These are phyloP conservation scores for Cladosporium colombiae DNA, from an alignment of 2,329 filamentous ascomycete species.

Conservation along the genomic window DNA sequence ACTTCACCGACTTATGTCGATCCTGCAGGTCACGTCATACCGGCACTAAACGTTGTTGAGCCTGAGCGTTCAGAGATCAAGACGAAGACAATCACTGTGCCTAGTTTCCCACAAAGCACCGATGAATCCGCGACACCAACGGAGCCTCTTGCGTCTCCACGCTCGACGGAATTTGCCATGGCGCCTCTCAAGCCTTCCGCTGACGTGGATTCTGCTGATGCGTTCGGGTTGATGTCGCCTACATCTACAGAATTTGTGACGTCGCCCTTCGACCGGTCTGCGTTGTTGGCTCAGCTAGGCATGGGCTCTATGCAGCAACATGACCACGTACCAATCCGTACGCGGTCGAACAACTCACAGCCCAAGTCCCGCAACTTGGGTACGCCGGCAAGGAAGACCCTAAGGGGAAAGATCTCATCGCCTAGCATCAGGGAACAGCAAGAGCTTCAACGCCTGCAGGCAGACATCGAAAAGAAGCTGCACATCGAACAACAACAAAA, in stretches of 20 bases:
- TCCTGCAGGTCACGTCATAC: constrained; percentile 38
- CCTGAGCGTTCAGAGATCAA: constrained; percentile 20
- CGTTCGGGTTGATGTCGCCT: constrained; percentile 43
- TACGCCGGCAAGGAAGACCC: constrained; percentile 19
- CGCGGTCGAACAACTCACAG: constrained; percentile 21
- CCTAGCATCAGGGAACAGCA: constrained; percentile 38
- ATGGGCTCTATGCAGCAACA: constrained; percentile 38
- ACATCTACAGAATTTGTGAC: constrained; percentile 45
- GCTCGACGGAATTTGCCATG: constrained; percentile 41
- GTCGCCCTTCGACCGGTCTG: constrained; percentile 38
- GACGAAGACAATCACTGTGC: constrained; percentile 10
- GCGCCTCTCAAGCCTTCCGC: constrained; percentile 34
- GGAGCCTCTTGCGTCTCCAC: constrained; percentile 40
- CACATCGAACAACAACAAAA: constrained; percentile 17
- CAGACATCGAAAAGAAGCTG: constrained; percentile 34
- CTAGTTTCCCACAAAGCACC: constrained; percentile 19
- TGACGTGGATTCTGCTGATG: constrained; percentile 37
- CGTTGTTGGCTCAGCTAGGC: constrained; percentile 38
- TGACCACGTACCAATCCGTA: constrained; percentile 26
- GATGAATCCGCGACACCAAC: constrained; percentile 27
- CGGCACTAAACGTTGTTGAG: constrained; percentile 33
- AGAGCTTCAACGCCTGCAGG: constrained; percentile 36
- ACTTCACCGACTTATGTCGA: constrained; percentile 54
- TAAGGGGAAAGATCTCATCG: constrained; percentile 37
- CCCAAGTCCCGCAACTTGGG: not conserved